Evolutionary conservation across 2,329 filamentous ascomycete genomes (phyloP).

Genomic region (Pseudofabraea citricarpa): DNA sequence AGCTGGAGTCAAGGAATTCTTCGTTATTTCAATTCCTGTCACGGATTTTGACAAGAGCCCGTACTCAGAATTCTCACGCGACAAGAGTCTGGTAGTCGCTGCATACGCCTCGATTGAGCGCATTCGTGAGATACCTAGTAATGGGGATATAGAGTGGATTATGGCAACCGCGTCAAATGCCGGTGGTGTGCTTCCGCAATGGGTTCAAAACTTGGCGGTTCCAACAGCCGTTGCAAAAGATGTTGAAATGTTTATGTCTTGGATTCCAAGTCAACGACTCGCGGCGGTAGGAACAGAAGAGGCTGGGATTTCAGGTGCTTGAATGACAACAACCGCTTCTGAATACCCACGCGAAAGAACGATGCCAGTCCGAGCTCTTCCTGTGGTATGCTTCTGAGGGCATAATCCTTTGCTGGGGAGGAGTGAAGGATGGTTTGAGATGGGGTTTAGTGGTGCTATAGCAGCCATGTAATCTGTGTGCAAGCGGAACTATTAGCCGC

Average conservation of each 20-base stretch:
- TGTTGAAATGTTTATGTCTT: slow-evolving; percentile 62
- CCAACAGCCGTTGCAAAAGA: slow-evolving; percentile 64
- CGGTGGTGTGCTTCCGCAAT: slow-evolving; percentile 59
- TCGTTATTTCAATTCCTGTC: slow-evolving; percentile 53
- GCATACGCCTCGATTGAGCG: slow-evolving; percentile 63
- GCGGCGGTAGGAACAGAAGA: slow-evolving; percentile 3
- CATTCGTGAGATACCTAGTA: slow-evolving; percentile 30
- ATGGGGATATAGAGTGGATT: slow-evolving; percentile 61
- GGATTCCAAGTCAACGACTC: slow-evolving; percentile 41
- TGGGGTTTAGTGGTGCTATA: too few species aligned
- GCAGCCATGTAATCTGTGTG: too few species aligned
- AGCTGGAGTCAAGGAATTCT: slow-evolving; percentile 40
- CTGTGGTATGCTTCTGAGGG: too few species aligned
- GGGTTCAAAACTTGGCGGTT: slow-evolving; percentile 60
- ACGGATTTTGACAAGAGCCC: slow-evolving; percentile 34
- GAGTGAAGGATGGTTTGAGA: too few species aligned
- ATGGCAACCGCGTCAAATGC: slow-evolving; percentile 76
- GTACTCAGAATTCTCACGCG: slow-evolving; percentile 29
- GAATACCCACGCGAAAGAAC: too few species aligned
- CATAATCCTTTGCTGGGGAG: too few species aligned
- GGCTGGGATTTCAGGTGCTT: slow-evolving; percentile 5
- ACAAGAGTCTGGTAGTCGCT: slow-evolving; percentile 48
- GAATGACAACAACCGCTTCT: slow-evolving; percentile 4
- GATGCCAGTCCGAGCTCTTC: too few species aligned
- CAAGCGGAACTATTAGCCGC: too few species aligned